phyloP scores from a whole-genome alignment of 2,329 filamentous ascomycete species.

The Penicillium capsulatum region DNA sequence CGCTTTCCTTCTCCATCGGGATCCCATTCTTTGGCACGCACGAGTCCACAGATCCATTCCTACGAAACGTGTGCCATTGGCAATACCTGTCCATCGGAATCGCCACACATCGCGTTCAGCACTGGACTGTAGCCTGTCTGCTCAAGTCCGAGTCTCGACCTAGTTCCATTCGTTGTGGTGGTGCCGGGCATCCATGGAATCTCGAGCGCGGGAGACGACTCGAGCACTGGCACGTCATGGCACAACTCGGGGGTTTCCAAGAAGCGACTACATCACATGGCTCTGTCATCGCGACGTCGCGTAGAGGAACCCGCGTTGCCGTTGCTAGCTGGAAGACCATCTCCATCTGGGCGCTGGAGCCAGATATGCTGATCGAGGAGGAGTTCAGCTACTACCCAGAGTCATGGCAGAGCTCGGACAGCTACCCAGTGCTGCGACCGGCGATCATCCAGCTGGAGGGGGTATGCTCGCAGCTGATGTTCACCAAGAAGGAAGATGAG shows the following conservation, averaged over 20 bases:
- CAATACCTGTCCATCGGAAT: constrained; percentile 41
- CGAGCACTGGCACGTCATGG: constrained; percentile 34
- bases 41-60: constrained; percentile 12
- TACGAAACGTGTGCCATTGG: constrained; percentile 31
- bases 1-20: constrained; percentile 35
- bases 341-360: constrained; percentile 41
- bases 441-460: constrained; percentile 33
- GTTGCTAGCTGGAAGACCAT: constrained; percentile 42
- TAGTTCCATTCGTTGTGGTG: constrained; percentile 24
- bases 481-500: constrained; percentile 36
- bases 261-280: constrained; percentile 35
- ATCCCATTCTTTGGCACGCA: constrained; percentile 42
- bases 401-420: constrained; percentile 21
- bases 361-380: constrained; percentile 34
- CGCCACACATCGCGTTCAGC: constrained; percentile 31
- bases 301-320: constrained; percentile 37
- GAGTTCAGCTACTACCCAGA: constrained; percentile 33
- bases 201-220: constrained; percentile 41
- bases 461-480: constrained; percentile 38
- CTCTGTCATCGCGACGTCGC: constrained; percentile 37
- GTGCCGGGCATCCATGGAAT: constrained; percentile 28
- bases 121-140: constrained; percentile 38
- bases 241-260: constrained; percentile 35
- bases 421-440: constrained; percentile 31
- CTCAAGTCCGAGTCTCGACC: constrained; percentile 34